Evolutionary conservation across 192 early-diverging fungal species (phyloP).

Genomic region (Coemansia asiatica): DNA sequence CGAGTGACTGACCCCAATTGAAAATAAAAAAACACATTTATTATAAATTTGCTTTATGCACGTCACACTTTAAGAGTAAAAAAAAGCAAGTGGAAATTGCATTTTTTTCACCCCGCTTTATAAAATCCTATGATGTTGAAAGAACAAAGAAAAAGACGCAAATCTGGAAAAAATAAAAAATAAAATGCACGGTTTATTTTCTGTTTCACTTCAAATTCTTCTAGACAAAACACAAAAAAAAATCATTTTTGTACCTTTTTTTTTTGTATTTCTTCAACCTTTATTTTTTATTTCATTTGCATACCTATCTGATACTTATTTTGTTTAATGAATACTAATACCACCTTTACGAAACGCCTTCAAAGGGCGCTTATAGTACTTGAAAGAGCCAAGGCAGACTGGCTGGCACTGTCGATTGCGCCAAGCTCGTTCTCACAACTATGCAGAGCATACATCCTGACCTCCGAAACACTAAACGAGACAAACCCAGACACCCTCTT

Average conservation of each 20-base stretch:
- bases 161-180: too few species aligned
- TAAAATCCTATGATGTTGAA: too few species aligned
- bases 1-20: too few species aligned
- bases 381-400: neutral
- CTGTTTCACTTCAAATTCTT: too few species aligned
- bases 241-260: neutral
- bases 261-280: neutral
- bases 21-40: too few species aligned
- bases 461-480: neutral
- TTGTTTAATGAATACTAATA: neutral
- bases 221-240: too few species aligned
- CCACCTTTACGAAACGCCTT: neutral
- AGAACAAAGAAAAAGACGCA: too few species aligned
- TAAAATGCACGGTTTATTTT: too few species aligned
- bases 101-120: too few species aligned
- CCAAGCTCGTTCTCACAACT: conserved; percentile 13
- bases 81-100: too few species aligned
- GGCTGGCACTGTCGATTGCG: conserved; percentile 7
- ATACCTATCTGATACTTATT: neutral
- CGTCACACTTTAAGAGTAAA: too few species aligned
- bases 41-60: too few species aligned
- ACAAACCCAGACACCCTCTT: neutral
- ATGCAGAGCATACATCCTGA: conserved; percentile 8
- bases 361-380: neutral
- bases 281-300: neutral